These are phyloP conservation scores for Penicillium verhagenii DNA, from an alignment of 495 filamentous ascomycete genomes.

Conservation along the genomic window DNA sequence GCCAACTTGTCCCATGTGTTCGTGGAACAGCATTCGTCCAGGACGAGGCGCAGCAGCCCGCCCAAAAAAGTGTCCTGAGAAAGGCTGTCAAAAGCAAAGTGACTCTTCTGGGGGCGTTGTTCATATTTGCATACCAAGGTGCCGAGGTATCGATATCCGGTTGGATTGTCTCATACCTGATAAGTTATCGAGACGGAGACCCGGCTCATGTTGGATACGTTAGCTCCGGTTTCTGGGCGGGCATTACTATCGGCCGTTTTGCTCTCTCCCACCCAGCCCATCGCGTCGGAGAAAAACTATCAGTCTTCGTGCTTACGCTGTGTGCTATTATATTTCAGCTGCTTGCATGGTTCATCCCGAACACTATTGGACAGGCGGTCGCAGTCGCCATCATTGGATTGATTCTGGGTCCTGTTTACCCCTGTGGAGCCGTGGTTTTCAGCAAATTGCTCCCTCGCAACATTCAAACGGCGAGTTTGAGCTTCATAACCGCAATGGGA, in stretches of 20 bases:
- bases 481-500: slow-evolving; percentile 70
- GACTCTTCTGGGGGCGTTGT: slow-evolving; percentile 68
- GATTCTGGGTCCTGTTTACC: slow-evolving; percentile 73
- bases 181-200: slow-evolving; percentile 63
- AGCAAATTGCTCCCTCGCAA: slow-evolving; percentile 58
- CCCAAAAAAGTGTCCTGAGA: too few relatives aligned
- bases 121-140: slow-evolving; percentile 83
- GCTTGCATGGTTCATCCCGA: slow-evolving; percentile 72
- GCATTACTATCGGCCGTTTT: slow-evolving; percentile 72
- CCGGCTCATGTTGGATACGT: slow-evolving; percentile 73
- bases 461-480: slow-evolving; percentile 66
- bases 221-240: slow-evolving; percentile 79
- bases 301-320: slow-evolving; percentile 58
- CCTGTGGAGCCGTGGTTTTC: slow-evolving; percentile 67
- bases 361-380: slow-evolving; percentile 68
- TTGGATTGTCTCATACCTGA: slow-evolving; percentile 80
- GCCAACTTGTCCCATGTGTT: slow-evolving; percentile 33
- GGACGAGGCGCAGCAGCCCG: too few relatives aligned
- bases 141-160: slow-evolving; percentile 75
- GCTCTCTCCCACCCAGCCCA: slow-evolving; percentile 61
- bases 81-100: slow-evolving; percentile 54
- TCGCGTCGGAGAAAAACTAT: slow-evolving; percentile 63
- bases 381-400: slow-evolving; percentile 71
- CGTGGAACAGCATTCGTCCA: slow-evolving; percentile 58
- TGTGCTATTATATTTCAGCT: slow-evolving; percentile 64